Base-by-base conservation (phyloP, 2,329 filamentous ascomycete species). In the Cladosporium sp. region DNA sequence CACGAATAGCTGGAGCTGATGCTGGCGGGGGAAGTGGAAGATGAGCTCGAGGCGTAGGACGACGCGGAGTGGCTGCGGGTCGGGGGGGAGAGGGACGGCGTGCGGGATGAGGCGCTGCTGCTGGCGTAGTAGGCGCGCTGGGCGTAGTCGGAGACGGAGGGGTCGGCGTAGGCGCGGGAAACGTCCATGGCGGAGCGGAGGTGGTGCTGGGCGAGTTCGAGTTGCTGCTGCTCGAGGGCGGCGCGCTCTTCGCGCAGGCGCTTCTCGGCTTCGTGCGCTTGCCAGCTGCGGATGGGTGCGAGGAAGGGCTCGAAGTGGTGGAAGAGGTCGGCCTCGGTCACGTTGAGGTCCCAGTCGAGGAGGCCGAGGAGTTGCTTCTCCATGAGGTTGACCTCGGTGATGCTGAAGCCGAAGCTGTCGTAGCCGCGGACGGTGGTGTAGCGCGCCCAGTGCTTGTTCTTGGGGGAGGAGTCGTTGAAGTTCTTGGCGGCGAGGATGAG, bases 361-460 rank as follows among this genome's bases (percentile, higher is more conserved):
- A 99, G 81, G 76, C 89, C 93, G 47, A 99, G 85, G 24, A 99
- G 80, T 73, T 99, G 93, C 80, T 95, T 95, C 80, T 99, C 93
- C 93, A 99, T 99, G 56, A 97, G 80, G 76, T 99, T 99, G 63
- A 99, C 93, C 74, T 99, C 93, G 30, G 89, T 93, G 60, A 91
- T 80, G 63, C 85, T 92, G 78, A 99, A 97, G 61, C 90, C 88
- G 65, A 97, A 99, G 64, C 78, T 82, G 9, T 84, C 83, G 68
- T 78, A 86, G 48, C 80, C 82, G 56, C 78, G 79, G 61, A 96
- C 85, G 63, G 85, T 75, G 54, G 87, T 95, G 78, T 97, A 99
- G 64, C 84, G 86, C 58, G 93, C 91, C 93, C 93, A 99, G 79
- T 99, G 93, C 84, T 97, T 97, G 82, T 99, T 99, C 84, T 97